Percentiles rank a stretch among this genome's conserved stretches.
Conservation (phyloP, 2,329 filamentous ascomycete species). For the Pseudocercospora musae region DNA sequence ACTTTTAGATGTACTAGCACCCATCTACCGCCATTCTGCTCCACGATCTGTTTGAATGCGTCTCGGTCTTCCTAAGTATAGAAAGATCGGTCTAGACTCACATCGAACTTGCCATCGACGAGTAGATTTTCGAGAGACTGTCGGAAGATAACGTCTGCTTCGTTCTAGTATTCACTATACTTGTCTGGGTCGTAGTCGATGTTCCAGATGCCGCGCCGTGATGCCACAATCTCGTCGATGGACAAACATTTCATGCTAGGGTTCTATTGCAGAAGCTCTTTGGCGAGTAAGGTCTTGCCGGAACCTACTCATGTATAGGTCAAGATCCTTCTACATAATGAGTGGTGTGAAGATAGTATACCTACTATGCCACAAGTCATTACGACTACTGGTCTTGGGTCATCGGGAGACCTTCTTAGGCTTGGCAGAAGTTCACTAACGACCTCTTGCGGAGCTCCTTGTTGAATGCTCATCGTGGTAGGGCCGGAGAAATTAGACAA, state of each 20-base stretch:
- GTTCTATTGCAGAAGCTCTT: background rate
- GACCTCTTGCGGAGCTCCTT: background rate
- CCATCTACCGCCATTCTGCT: constrained; percentile 1
- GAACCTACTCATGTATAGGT: background rate
- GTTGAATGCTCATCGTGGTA: background rate
- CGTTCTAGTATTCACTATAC: constrained; percentile 3
- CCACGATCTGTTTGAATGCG: constrained; percentile 6
- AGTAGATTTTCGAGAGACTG: background rate
- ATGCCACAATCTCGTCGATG: constrained; percentile 9
- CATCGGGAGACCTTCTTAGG: background rate
- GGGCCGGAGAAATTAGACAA: too few species aligned
- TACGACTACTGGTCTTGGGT: background rate
- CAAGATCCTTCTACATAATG: background rate
- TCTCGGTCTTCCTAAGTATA: constrained; percentile 12
- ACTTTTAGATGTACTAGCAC: constrained; percentile 8
- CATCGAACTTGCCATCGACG: background rate
- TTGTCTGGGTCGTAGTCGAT: constrained; percentile 6
- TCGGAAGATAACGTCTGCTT: constrained; percentile 2
- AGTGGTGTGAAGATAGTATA: background rate
- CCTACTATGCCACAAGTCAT: constrained; percentile 17
- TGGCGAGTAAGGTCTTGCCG: constrained; percentile 10
- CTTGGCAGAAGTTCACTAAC: background rate
- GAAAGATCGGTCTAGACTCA: constrained; percentile 12
- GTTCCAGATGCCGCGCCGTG: constrained; percentile 6
- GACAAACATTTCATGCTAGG: constrained; percentile 4